phyloP scores from a whole-genome alignment of 139 green algal species.

The Tetradesmus obliquus region DNA sequence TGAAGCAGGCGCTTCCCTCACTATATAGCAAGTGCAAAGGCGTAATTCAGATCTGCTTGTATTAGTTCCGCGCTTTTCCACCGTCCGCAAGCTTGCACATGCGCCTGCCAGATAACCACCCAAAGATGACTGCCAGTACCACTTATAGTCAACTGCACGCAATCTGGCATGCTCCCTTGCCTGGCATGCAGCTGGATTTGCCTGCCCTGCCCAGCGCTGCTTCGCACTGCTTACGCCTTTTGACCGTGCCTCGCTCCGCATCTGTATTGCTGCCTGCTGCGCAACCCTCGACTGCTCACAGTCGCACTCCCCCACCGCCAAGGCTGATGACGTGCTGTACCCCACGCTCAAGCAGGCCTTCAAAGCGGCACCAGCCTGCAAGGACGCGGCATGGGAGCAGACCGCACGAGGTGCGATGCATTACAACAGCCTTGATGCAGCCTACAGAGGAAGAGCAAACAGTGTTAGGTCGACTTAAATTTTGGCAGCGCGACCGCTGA shows the following conservation, averaged over 20 bases:
- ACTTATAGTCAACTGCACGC: no score
- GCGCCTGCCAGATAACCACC: no score
- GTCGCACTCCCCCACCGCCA: not conserved
- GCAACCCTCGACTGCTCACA: not conserved
- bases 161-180: no score
- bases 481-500: not conserved
- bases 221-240: no score
- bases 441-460: no score
- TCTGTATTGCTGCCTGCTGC: no score
- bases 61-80: not conserved
- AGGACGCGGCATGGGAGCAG: constrained; percentile 21
- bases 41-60: not conserved
- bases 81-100: not conserved
- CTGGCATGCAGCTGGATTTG: no score
- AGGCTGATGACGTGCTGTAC: constrained; percentile 17
- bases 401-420: not conserved
- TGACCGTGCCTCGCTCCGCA: no score
- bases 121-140: no score
- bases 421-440: not conserved
- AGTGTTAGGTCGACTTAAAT: no score
- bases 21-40: not conserved
- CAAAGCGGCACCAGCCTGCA: not conserved
- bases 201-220: no score
- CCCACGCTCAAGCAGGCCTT: not conserved
- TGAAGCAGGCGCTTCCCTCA: not conserved